These are phyloP conservation scores for Cyberlindnera suaveolens DNA, from an alignment of 805 yeast genomes.

Conservation along the genomic window DNA sequence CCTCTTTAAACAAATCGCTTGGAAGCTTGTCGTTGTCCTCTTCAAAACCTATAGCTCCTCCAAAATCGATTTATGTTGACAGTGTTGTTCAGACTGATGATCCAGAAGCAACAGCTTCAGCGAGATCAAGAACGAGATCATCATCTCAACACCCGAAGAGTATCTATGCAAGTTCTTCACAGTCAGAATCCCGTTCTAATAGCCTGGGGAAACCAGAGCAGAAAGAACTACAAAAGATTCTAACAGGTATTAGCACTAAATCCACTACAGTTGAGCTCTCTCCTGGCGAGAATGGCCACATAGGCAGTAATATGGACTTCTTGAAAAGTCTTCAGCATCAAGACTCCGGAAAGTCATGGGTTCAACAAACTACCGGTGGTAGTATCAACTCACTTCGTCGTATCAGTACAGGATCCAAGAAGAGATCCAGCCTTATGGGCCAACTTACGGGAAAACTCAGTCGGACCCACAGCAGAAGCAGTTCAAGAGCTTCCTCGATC, in stretches of 20 bases:
- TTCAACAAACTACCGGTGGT: slow-evolving; percentile 28
- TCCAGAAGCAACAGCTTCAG: neutral
- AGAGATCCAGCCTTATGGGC: slow-evolving; percentile 16
- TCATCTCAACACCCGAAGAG: slow-evolving; percentile 27
- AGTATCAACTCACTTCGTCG: slow-evolving; percentile 24
- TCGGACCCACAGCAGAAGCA: slow-evolving; percentile 20
- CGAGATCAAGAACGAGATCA: slow-evolving; percentile 2
- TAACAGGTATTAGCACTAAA: slow-evolving; percentile 20
- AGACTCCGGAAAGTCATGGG: slow-evolving; percentile 29
- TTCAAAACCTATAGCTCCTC: slow-evolving; percentile 9
- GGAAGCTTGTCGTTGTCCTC: slow-evolving; percentile 14
- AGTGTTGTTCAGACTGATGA: slow-evolving; percentile 23
- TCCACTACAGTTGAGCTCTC: slow-evolving; percentile 16
- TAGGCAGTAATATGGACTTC: slow-evolving; percentile 33
- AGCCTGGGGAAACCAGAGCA: slow-evolving; percentile 3
- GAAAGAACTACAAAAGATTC: slow-evolving; percentile 22
- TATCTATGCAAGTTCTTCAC: slow-evolving; percentile 21
- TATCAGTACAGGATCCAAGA: slow-evolving; percentile 23
- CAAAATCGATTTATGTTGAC: slow-evolving; percentile 22
- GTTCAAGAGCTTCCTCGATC: slow-evolving; percentile 24
- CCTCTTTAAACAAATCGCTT: slow-evolving; percentile 18
- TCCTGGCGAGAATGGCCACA: slow-evolving; percentile 20
- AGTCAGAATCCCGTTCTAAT: slow-evolving; percentile 7
- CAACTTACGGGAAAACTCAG: slow-evolving; percentile 24
- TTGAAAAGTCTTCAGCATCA: slow-evolving; percentile 30